phyloP scores from a whole-genome alignment of 768 basidiomycete genomes.

The Phaeolepiota aurea region DNA sequence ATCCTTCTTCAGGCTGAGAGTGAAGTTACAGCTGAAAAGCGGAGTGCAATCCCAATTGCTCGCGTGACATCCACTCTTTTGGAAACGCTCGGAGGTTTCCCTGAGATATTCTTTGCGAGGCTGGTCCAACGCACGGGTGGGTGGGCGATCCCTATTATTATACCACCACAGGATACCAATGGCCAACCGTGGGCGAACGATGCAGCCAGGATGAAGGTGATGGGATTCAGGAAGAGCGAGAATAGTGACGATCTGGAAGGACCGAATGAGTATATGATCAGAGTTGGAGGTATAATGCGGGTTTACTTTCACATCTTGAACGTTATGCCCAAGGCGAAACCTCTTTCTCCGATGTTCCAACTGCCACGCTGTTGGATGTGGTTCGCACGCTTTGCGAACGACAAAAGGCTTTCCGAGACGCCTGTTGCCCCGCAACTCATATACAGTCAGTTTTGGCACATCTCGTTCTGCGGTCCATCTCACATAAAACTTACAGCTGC shows the following conservation, averaged over 20 bases:
- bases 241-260: constrained; percentile 33
- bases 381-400: constrained; percentile 54
- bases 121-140: constrained; percentile 83
- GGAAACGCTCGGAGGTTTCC: constrained; percentile 46
- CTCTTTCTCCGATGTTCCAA: constrained; percentile 48
- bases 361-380: constrained; percentile 64
- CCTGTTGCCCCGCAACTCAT: constrained; percentile 59
- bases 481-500: constrained; percentile 36
- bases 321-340: constrained; percentile 26
- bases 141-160: constrained; percentile 70
- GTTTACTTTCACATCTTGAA: constrained; percentile 76
- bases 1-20: constrained; percentile 90
- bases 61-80: constrained; percentile 68
- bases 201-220: constrained; percentile 34
- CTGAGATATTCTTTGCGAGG: constrained; percentile 74
- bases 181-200: constrained; percentile 34
- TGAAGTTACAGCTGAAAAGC: constrained; percentile 84
- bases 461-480: constrained; percentile 1
- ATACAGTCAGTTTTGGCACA: constrained; percentile 46
- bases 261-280: constrained; percentile 49
- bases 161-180: constrained; percentile 46
- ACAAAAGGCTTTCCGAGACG: constrained; percentile 42
- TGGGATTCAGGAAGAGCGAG: constrained; percentile 43
- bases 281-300: constrained; percentile 74
- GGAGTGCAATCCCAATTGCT: constrained; percentile 77